These are phyloP conservation scores for Onygenales sp. DNA, from an alignment of 2,329 filamentous ascomycete species.

Conservation along the genomic window DNA sequence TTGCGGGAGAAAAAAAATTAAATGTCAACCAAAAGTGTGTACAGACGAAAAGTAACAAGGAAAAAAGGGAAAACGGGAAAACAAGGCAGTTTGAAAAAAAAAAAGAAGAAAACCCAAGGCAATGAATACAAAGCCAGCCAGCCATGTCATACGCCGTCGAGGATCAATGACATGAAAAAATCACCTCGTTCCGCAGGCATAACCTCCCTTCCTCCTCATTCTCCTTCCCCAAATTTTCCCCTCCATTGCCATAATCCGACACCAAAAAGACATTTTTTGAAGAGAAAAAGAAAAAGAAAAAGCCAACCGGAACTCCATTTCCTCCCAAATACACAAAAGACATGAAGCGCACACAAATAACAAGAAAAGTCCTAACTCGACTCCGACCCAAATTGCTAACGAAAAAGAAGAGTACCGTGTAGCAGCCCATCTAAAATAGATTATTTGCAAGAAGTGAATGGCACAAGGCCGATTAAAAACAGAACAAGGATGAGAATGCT, in stretches of 20 bases:
- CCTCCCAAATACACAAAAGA: not conserved
- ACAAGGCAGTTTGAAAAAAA: too few relatives aligned
- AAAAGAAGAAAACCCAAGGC: too few relatives aligned
- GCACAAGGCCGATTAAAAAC: not conserved
- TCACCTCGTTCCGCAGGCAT: too few relatives aligned
- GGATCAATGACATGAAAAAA: too few relatives aligned
- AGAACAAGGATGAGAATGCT: not conserved
- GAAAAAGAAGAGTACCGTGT: not conserved
- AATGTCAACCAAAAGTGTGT: too few relatives aligned
- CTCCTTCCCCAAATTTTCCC: too few relatives aligned
- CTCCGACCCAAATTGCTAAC: not conserved
- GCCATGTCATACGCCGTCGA: too few relatives aligned
- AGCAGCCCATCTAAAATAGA: slow-evolving; percentile 1
- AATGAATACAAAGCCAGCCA: too few relatives aligned
- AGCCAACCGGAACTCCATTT: not conserved
- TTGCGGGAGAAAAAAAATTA: too few relatives aligned
- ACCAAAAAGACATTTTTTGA: not conserved
- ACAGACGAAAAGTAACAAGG: too few relatives aligned
- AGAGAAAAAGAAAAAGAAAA: not conserved
- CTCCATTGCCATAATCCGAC: not conserved
- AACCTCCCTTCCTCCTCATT: too few relatives aligned
- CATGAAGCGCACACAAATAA: slow-evolving; percentile 9
- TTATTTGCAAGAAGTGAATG: slow-evolving; percentile 12
- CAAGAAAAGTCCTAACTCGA: slow-evolving; percentile 7
- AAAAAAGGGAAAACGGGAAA: too few relatives aligned